A percentile compares a stretch with the other conserved stretches of the same genome.
Conservation (phyloP, 169 alveolate species). For the Hammondia hammondi region DNA sequence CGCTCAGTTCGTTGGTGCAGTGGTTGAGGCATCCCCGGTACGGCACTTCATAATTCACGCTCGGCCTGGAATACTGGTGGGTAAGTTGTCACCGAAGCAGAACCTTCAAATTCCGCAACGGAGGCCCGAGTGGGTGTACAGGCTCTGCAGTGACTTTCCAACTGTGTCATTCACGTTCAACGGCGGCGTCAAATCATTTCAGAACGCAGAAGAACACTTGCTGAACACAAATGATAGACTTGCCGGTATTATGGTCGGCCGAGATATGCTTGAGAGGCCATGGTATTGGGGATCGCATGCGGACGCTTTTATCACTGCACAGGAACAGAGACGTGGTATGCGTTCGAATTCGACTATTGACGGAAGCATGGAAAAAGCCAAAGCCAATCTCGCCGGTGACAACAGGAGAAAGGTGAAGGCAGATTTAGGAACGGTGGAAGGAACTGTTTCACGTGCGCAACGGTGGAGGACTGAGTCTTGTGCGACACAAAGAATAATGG, state of each 20-base stretch:
- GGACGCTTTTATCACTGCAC: not conserved
- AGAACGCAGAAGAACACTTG: not conserved
- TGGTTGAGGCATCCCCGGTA: not conserved
- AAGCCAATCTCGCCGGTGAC: not conserved
- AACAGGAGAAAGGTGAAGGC: not conserved
- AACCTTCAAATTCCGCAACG: not conserved
- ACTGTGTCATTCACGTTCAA: not conserved
- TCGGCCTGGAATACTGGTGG: not conserved
- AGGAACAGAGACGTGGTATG: not conserved
- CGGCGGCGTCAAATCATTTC: slow-evolving; percentile 7
- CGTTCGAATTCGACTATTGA: not conserved
- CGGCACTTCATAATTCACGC: not conserved
- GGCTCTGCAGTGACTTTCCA: slow-evolving; percentile 22
- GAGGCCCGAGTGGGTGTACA: slow-evolving; percentile 14
- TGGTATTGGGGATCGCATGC: slow-evolving; percentile 23
- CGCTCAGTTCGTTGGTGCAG: not conserved
- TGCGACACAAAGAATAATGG: not conserved
- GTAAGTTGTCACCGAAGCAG: not conserved
- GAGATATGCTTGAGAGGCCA: slow-evolving; percentile 17
- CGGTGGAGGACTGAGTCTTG: no score
- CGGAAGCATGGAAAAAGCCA: not conserved
- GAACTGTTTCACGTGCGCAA: no score
- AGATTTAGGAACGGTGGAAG: not conserved
- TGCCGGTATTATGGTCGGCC: slow-evolving; percentile 34
- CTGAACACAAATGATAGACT: not conserved